Conservation (phyloP, 2,329 filamentous ascomycete genomes). For the Ophiostoma novo-ulmi region DNA sequence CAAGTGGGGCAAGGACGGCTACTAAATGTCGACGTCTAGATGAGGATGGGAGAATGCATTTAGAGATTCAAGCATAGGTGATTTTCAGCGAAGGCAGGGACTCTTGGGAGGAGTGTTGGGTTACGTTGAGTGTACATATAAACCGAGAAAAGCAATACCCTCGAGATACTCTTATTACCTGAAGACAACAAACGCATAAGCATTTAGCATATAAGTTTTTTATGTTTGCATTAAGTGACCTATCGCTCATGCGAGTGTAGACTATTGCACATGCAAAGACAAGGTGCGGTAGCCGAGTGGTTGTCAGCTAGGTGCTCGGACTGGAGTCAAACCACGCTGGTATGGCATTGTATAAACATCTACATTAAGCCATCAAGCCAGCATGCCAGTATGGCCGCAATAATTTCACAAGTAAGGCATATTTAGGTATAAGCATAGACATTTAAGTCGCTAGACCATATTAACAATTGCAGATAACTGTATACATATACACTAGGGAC, state of each 20-base stretch:
- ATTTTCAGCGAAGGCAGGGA: background rate
- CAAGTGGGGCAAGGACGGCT: constrained; percentile 99
- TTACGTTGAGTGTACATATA: constrained; percentile 20
- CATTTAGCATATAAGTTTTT: background rate
- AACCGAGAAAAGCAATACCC: constrained; percentile 4
- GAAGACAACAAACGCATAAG: background rate
- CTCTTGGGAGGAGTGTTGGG: background rate
- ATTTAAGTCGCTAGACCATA: too few relatives aligned
- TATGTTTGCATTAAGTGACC: background rate
- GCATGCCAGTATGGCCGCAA: too few relatives aligned
- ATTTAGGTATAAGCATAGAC: too few relatives aligned
- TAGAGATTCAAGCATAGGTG: constrained; percentile 3
- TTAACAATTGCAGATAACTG: too few relatives aligned
- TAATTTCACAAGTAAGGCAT: too few relatives aligned
- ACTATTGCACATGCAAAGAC: too few relatives aligned
- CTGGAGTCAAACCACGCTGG: too few relatives aligned
- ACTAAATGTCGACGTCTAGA: constrained; percentile 42
- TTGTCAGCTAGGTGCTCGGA: too few relatives aligned
- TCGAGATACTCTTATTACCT: background rate
- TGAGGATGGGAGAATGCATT: background rate
- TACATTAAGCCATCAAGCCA: too few relatives aligned
- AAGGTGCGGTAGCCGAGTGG: too few relatives aligned
- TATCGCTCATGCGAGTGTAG: too few relatives aligned
- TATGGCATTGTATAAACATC: too few relatives aligned
- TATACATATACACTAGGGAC: background rate